Evolutionary conservation across 176 grass and related monocot genomes (phyloP), one percentile per base, ranked within the genome.

Genomic region (Tillandsia leiboldiana): DNA sequence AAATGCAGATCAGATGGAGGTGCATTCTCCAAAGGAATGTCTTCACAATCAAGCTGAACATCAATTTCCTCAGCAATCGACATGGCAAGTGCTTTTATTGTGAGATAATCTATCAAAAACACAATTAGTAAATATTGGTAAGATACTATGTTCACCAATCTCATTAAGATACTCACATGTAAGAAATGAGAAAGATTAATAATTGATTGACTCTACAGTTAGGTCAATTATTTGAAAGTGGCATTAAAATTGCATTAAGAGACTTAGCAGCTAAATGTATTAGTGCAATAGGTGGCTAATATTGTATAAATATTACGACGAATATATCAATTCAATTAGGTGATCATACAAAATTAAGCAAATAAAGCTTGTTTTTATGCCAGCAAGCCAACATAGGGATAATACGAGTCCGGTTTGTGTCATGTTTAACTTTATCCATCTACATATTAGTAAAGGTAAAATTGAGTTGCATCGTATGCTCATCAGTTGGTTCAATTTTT

Each of bases 51-150:
- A 64, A 90, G 86, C 42, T 77, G 75, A 47, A 85, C 82, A 58
- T 83, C 80, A 9, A 89, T 90, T 84, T 99, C 94, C 79, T 99
- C 94, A 50, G 94, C 94, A 72, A 99, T 78, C 48, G 87, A 99
- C 93, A 99, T 90, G 50, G 94, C 89, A 51, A 99, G 79, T 8
- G 94, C 94, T 80, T 99, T 99, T 82, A 99, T 62, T 73, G 85
- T 90, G 67, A 83, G 78, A 77, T 93, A 99, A 76, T 99, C 94
- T 99, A 74, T 42, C 68, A 88, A 64, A 72, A 42, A 54, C 53
- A 67, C 67, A 58, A 78, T 26, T 6, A 65, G 12, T 51, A 29
- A 14, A 14, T 50, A 33, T 12, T 51, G 14, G 33, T 27, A 6
- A 73, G 3, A 73, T 11, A 14, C 51, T 42, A 42, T 65, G 49